Evolutionary conservation across 345 rosid genomes (phyloP).

Genomic region (Camelina neglecta): DNA sequence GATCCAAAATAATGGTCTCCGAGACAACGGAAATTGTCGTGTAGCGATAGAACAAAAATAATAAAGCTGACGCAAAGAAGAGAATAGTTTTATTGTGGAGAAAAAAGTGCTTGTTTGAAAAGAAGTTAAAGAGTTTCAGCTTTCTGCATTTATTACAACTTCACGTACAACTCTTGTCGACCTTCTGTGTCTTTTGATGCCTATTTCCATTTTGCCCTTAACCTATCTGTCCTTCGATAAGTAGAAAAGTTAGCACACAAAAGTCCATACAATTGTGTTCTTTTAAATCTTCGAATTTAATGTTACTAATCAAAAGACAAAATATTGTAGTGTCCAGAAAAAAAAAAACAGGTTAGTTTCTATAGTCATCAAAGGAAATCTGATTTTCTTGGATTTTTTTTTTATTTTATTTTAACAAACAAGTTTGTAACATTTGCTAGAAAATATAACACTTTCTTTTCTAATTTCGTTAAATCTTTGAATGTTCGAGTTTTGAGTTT

Average conservation of each 20-base stretch:
- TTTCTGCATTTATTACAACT: constrained; percentile 67
- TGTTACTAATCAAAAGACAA: no score
- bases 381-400: not conserved
- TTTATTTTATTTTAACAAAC: not conserved
- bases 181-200: constrained; percentile 27
- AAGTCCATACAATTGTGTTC: not conserved
- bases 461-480: not conserved
- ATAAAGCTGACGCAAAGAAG: constrained; percentile 53
- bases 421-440: not conserved
- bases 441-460: not conserved
- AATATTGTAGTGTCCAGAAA: no score
- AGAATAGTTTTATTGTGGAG: constrained; percentile 46
- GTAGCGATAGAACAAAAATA: constrained; percentile 16
- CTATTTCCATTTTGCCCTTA: constrained; percentile 20
- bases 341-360: no score
- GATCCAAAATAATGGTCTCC: constrained; percentile 24
- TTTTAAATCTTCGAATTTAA: not conserved
- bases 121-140: constrained; percentile 49
- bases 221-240: not conserved
- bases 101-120: constrained; percentile 33
- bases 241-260: not conserved
- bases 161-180: constrained; percentile 47
- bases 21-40: constrained; percentile 41
- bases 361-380: no score
- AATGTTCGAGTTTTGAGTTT: not conserved